Evolutionary conservation across 768 basidiomycete species (phyloP).

Genomic region (Xerocomus potaroensis): DNA sequence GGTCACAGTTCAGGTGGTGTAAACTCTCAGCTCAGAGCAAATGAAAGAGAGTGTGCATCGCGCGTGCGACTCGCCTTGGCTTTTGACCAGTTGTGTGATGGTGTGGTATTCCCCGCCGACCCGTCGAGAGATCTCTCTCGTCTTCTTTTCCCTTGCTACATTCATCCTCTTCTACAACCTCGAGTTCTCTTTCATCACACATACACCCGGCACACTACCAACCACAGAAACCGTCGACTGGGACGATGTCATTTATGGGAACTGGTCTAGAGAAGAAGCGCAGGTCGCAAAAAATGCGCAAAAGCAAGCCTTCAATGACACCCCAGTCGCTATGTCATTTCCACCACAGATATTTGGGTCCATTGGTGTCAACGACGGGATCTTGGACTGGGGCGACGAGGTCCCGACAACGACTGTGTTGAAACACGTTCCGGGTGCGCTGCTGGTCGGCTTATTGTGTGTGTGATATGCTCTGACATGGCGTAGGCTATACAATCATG

Average conservation of each 20-base stretch:
- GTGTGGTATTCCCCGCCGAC: slow-evolving; percentile 64
- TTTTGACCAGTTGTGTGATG: slow-evolving; percentile 32
- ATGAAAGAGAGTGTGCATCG: too few relatives aligned
- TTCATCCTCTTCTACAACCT: slow-evolving; percentile 75
- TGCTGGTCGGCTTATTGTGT: background rate
- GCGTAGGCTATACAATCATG: slow-evolving; percentile 74
- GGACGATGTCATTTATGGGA: slow-evolving; percentile 62
- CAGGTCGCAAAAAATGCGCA: slow-evolving; percentile 54
- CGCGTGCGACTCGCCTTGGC: too few relatives aligned
- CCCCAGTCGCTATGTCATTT: slow-evolving; percentile 31
- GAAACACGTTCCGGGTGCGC: slow-evolving; percentile 62
- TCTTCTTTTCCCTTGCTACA: slow-evolving; percentile 59
- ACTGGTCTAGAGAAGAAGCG: slow-evolving; percentile 63
- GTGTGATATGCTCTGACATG: slow-evolving; percentile 1
- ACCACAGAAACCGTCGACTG: slow-evolving; percentile 42
- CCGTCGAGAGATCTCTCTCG: slow-evolving; percentile 66
- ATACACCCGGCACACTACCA: slow-evolving; percentile 41
- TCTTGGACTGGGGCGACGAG: slow-evolving; percentile 51
- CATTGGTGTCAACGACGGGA: slow-evolving; percentile 46
- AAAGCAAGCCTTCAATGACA: slow-evolving; percentile 41
- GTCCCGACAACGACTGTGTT: slow-evolving; percentile 54
- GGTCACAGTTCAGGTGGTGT: too few relatives aligned
- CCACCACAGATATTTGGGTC: slow-evolving; percentile 19
- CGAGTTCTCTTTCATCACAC: slow-evolving; percentile 54
- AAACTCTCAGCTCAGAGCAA: too few relatives aligned